These are phyloP conservation scores for Rugonectria rugulosa DNA, from an alignment of 2,329 filamentous ascomycete species.

Conservation along the genomic window DNA sequence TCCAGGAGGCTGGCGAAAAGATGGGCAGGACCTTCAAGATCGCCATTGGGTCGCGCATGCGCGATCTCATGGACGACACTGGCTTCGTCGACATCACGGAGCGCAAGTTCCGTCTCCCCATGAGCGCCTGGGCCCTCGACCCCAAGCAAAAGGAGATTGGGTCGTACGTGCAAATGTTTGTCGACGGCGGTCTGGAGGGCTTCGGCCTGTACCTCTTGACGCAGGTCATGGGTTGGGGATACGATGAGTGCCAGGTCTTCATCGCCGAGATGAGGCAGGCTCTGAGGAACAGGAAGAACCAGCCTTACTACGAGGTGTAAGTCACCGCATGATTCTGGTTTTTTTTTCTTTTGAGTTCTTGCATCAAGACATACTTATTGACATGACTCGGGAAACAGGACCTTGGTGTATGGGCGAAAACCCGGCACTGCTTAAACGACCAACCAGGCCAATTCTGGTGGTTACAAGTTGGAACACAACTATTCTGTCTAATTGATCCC, in stretches of 20 bases:
- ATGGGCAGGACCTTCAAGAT: constrained; percentile 26
- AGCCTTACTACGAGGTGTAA: constrained; percentile 27
- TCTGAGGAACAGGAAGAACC: constrained; percentile 19
- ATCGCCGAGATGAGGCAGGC: constrained; percentile 26
- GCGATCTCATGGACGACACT: constrained; percentile 16
- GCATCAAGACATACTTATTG: background rate
- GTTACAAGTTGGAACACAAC: no score
- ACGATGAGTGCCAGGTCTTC: constrained; percentile 23
- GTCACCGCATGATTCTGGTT: background rate
- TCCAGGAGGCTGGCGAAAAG: constrained; percentile 25
- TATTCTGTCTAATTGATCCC: no score
- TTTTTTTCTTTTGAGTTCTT: background rate
- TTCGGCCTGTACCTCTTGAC: constrained; percentile 21
- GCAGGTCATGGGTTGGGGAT: constrained; percentile 21
- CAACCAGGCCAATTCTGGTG: no score
- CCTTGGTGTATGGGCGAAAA: constrained; percentile 22
- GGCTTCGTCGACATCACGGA: constrained; percentile 25
- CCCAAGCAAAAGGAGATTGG: constrained; percentile 25
- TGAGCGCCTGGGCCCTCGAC: constrained; percentile 21
- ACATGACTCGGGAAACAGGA: constrained; percentile 6
- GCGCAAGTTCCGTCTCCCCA: constrained; percentile 23
- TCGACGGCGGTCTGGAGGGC: constrained; percentile 20
- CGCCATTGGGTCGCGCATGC: constrained; percentile 25
- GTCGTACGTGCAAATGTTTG: constrained; percentile 22
- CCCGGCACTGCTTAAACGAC: background rate